phyloP scores from a whole-genome alignment of 345 rosid genomes.

The Linum lewisii region DNA sequence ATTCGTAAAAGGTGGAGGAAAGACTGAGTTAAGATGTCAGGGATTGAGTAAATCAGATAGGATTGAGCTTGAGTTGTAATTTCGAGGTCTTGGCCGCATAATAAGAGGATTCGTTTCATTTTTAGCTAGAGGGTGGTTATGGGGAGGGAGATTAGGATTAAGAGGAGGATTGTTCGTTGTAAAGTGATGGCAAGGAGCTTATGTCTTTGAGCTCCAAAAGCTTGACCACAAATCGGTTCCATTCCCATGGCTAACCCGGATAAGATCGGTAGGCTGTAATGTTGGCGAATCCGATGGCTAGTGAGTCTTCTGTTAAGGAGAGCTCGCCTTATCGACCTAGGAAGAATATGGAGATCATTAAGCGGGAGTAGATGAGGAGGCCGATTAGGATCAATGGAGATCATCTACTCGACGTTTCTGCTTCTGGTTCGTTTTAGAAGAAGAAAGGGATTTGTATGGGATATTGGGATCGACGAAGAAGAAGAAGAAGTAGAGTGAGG shows the following conservation, averaged over 20 bases:
- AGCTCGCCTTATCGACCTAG: conserved; percentile 1
- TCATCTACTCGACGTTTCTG: no score
- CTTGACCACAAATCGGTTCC: conserved; percentile 2
- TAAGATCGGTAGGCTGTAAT: conserved; percentile 1
- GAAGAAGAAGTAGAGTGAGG: no score
- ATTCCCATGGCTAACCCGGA: conserved; percentile 1
- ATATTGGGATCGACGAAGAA: no score
- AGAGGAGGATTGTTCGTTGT: conserved; percentile 1
- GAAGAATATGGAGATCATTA: conserved; percentile 6
- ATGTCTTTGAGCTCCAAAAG: neutral
- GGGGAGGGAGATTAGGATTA: neutral
- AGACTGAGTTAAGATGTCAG: neutral
- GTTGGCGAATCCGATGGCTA: neutral
- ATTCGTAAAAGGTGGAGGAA: neutral
- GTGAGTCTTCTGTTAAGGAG: neutral
- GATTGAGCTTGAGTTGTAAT: neutral
- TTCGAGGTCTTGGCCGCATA: neutral
- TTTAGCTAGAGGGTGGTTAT: conserved; percentile 1
- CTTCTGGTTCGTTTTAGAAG: no score
- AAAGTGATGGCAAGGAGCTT: neutral
- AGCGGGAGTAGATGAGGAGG: neutral
- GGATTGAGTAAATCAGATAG: neutral
- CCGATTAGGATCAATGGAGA: conserved; percentile 3
- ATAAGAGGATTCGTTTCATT: neutral
- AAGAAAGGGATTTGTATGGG: no score